These are phyloP conservation scores for Solanum commersonii DNA, from an alignment of 257 asterid species.

Conservation along the genomic window DNA sequence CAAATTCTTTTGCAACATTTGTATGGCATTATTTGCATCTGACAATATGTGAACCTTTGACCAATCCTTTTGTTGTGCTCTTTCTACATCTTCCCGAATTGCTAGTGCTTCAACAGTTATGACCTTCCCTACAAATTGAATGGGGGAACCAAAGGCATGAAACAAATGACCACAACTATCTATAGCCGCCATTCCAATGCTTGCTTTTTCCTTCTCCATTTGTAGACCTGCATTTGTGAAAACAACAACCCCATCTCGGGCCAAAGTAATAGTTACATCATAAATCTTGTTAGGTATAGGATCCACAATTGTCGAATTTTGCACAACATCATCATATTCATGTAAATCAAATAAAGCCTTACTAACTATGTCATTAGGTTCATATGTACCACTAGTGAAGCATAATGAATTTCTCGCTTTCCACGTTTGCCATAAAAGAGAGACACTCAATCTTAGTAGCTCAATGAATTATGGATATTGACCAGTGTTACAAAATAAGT, in stretches of 20 bases:
- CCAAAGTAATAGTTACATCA: neutral
- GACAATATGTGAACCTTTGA: neutral
- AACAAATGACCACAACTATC: neutral
- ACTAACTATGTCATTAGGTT: neutral
- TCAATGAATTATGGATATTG: no score
- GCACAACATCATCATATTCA: neutral
- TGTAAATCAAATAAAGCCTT: neutral
- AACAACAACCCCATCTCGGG: no score
- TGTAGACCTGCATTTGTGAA: neutral
- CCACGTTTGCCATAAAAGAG: neutral
- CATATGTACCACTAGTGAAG: neutral
- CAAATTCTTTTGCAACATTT: neutral
- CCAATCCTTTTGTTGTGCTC: neutral
- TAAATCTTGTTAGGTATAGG: neutral
- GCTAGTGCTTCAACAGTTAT: neutral
- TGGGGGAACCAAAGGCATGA: neutral
- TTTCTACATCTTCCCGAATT: neutral
- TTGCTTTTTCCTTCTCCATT: neutral
- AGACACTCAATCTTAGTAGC: neutral
- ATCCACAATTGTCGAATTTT: neutral
- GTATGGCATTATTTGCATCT: neutral
- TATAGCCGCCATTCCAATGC: neutral
- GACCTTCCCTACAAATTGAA: neutral
- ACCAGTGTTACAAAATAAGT: neutral
- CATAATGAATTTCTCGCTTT: neutral